Conservation (phyloP, 768 basidiomycete genomes). For the Rhodocollybia butyracea region DNA sequence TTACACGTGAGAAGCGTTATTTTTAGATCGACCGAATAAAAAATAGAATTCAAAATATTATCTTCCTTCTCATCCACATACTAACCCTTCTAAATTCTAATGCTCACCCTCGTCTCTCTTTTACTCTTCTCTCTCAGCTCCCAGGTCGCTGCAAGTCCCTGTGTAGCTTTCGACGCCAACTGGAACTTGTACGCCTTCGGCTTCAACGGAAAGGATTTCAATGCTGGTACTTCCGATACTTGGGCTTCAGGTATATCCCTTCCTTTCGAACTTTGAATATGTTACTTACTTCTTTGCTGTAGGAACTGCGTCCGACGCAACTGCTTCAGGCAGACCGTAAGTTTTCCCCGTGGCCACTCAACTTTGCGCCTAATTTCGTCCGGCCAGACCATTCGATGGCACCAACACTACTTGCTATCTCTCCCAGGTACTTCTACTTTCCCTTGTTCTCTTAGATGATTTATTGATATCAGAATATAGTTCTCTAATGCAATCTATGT, state of each 20-base stretch:
- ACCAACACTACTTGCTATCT: slow-evolving; percentile 68
- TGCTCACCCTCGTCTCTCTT: slow-evolving; percentile 52
- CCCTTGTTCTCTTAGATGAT: not conserved
- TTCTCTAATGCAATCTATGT: slow-evolving; percentile 87
- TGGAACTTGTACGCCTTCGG: slow-evolving; percentile 90
- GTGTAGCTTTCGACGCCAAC: slow-evolving; percentile 73
- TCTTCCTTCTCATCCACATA: not conserved
- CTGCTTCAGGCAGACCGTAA: slow-evolving; percentile 75
- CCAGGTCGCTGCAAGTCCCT: slow-evolving; percentile 43
- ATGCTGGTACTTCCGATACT: slow-evolving; percentile 63
- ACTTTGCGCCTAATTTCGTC: no score
- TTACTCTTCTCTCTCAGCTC: slow-evolving; percentile 35
- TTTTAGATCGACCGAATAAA: no score
- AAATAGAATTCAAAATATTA: no score
- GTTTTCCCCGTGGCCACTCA: no score
- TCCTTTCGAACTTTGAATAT: not conserved
- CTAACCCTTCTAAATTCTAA: not conserved
- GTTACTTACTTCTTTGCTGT: slow-evolving; percentile 2
- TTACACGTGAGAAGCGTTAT: no score
- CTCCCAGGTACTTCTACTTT: slow-evolving; percentile 44
- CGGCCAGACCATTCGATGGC: slow-evolving; percentile 61
- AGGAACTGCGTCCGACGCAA: slow-evolving; percentile 66
- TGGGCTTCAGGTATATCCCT: slow-evolving; percentile 56
- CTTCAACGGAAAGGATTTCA: slow-evolving; percentile 80
- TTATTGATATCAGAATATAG: slow-evolving; percentile 28